Evolutionary conservation across 305 asterid genomes (phyloP).

Genomic region (Plantago rigida): DNA sequence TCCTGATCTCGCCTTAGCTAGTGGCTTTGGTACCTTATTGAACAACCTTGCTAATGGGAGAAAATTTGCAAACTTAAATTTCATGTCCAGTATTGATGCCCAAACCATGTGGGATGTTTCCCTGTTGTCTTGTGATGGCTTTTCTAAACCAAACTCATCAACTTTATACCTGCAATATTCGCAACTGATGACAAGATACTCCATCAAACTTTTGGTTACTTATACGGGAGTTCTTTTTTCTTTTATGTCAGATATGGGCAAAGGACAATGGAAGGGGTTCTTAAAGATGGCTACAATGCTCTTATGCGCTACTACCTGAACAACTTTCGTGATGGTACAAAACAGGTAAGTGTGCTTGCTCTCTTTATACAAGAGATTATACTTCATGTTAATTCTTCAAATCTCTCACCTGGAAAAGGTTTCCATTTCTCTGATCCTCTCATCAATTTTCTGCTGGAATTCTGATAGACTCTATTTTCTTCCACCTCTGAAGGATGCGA

Average conservation of each 20-base stretch:
- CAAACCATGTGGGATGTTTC: too few relatives aligned
- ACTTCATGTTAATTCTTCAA: background rate
- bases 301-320: conserved; percentile 91
- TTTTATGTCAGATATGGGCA: conserved; percentile 58
- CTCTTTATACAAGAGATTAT: background rate
- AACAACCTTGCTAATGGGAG: too few relatives aligned
- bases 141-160: background rate
- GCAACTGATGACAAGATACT: background rate
- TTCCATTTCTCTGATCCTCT: conserved; percentile 3
- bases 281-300: conserved; percentile 80
- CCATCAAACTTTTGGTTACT: background rate
- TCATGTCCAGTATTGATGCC: too few relatives aligned
- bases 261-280: conserved; percentile 71
- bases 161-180: background rate
- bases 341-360: conserved; percentile 58
- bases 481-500: conserved; percentile 62
- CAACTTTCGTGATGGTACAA: conserved; percentile 92
- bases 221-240: conserved; percentile 7
- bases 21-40: too few relatives aligned
- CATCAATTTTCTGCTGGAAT: conserved; percentile 8
- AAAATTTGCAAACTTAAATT: too few relatives aligned
- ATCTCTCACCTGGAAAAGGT: background rate
- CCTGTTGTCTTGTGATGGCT: background rate
- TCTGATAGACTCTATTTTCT: conserved; percentile 23
- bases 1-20: too few relatives aligned